Evolutionary conservation across 805 yeast genomes (phyloP).

Genomic region (Kuraishia cidri): DNA sequence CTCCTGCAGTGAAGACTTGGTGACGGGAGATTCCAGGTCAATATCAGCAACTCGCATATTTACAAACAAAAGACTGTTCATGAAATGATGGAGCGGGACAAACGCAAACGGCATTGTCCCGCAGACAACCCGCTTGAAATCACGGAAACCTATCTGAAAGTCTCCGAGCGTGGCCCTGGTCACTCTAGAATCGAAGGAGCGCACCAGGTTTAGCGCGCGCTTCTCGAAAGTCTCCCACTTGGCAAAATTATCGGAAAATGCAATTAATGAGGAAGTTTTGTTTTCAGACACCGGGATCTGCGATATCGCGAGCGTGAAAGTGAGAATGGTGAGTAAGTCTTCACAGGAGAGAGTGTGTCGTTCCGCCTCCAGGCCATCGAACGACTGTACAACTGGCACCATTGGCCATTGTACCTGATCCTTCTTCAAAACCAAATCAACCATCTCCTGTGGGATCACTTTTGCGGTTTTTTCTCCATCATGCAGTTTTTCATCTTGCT

Average conservation of each 20-base stretch:
- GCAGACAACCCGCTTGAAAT: slow-evolving; percentile 21
- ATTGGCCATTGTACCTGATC: slow-evolving; percentile 18
- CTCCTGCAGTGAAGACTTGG: not conserved
- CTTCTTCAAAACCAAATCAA: slow-evolving; percentile 13
- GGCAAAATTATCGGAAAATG: slow-evolving; percentile 12
- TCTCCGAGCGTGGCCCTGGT: slow-evolving; percentile 10
- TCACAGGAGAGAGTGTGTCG: slow-evolving; percentile 26
- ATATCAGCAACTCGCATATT: slow-evolving; percentile 6
- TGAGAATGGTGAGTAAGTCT: slow-evolving; percentile 31
- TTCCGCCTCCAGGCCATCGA: slow-evolving; percentile 33
- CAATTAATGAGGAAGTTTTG: slow-evolving; percentile 7
- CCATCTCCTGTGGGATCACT: slow-evolving; percentile 2
- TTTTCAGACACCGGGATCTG: slow-evolving; percentile 18
- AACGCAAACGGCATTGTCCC: slow-evolving; percentile 33
- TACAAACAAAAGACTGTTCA: slow-evolving; percentile 31
- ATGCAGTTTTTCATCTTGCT: no score
- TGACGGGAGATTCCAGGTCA: not conserved
- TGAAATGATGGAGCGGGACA: slow-evolving; percentile 30
- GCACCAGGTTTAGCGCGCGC: slow-evolving; percentile 33
- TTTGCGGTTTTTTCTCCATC: no score
- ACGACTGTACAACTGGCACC: slow-evolving; percentile 26
- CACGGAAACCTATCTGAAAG: slow-evolving; percentile 15
- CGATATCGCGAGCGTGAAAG: slow-evolving; percentile 37
- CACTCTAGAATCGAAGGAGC: slow-evolving; percentile 37
- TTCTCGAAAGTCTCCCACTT: slow-evolving; percentile 34